Base-by-base conservation (phyloP, 1,284 basidiomycete species). In the Heterobasidion irregulare region DNA sequence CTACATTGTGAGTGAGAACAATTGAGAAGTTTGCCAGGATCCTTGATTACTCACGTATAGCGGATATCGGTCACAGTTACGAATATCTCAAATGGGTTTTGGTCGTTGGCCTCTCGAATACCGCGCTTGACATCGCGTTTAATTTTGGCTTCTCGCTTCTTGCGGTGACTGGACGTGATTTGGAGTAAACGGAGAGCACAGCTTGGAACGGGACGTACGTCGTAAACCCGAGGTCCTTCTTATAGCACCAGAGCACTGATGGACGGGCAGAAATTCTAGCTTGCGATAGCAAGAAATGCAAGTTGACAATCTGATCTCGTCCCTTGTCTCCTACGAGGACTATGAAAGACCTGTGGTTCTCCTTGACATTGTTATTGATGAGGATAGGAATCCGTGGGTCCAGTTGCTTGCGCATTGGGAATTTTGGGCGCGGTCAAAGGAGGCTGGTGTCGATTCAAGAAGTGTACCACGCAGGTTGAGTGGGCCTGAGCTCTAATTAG, bases 61-160 rank as follows among this genome's bases (percentile, higher is more conserved):
- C 96, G 87, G 57, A 99, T 98, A 69, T 99, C 96, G 8, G 97
- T 99, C n/a, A 98, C 94, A 2, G 92, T 91, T 26, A 99, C 89
- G 66, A 99, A 99, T 54, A 99, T 91, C 75, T 99, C 97, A 66
- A 99, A 99, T 1, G 97, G 96, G 68, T 93, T 86, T 68, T 96
- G 93, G 57, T 98, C 93, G 66, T 96, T 96, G 26, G 91, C 86
- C 65, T 99, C 96, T 19, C 96, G 80, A 50, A 95, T 83, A 7
- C 96, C 95, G 33, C 93, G 83, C 72, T 98, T 97, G 44, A 96
- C 86, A 67, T 98, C 93, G 57, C 92, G 78, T 71, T 96, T 98
- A 64, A 97, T 94, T 73, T 94, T 97, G 43, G 88, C 89, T 70
- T 97, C 94, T 49, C 93, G 81, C 72, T 98, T 98, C 77, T 98